Evolutionary conservation across 2,329 filamentous ascomycete species (phyloP), one percentile per base, ranked within the genome.

Genomic region (Fusarium graminum): DNA sequence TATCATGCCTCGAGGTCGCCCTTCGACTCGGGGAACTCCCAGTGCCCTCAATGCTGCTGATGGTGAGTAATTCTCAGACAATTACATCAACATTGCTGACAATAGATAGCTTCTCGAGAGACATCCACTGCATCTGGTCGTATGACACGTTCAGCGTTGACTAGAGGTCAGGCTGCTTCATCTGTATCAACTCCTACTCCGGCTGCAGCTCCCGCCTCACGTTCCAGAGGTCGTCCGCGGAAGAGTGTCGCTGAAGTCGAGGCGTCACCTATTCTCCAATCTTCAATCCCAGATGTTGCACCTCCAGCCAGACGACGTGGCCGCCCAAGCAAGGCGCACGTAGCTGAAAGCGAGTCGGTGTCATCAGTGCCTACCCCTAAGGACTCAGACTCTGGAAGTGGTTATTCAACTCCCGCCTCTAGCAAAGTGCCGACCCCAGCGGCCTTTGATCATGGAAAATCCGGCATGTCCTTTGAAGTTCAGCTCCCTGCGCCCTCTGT

Each of bases 351-450:
- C 43, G 74, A 74, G 34, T 75, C 77, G 8, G 69, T 69, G 8
- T 80, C 77, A 16, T 77, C 77, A 6, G 71, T 65, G 1, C 73
- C 71, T 39, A 77, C 77, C 6, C 71, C 77, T 19, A 39, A 66
- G 5, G 74, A 74, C 10, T 64, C 50, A 5, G 73, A 74, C 12
- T 75, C 77, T 2, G 77, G 75, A 25, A 75, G 71, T 30, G 75
- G 71, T 10, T 74, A 74, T 42, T 78, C 76, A 8, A 80, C 78
- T 4, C 75, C 77, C 16, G 77, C 73, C 7, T 79, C 78, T 3
- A 80, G 78, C 67, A 76, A 76, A 45, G 50, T 78, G 7, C 74
- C 76, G 7, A 80, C 78, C 9, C 78, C 78, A 3, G 60, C 69
- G 32, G 71, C 70, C n/a, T 45, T 63, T 26, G 73, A 74, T 17